Conservation (phyloP, 192 early-diverging fungal genomes). For the Thoreauomyces humboldtii region DNA sequence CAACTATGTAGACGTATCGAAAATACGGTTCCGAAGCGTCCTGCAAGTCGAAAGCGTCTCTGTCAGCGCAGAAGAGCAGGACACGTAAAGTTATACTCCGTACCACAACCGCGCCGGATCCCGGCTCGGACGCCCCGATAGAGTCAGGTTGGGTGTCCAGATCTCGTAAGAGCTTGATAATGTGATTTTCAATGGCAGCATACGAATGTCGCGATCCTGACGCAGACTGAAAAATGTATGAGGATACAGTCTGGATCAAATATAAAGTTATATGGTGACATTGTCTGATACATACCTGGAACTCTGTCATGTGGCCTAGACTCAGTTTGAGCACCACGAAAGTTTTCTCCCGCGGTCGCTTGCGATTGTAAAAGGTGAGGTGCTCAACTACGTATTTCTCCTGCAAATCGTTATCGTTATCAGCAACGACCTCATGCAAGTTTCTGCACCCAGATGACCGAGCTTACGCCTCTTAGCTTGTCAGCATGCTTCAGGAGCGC, state of each 20-base stretch:
- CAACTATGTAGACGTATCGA: conserved; percentile 68
- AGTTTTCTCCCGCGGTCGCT: conserved; percentile 65
- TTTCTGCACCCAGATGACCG: too few relatives aligned
- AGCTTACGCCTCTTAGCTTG: conserved; percentile 57
- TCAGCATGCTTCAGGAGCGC: conserved; percentile 59
- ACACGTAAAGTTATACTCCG: too few relatives aligned
- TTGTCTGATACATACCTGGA: conserved; percentile 55
- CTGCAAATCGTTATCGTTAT: too few relatives aligned
- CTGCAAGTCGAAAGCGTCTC: neutral
- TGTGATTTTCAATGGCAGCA: conserved; percentile 60
- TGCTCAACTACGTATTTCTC: conserved; percentile 75
- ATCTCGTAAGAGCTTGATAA: conserved; percentile 61
- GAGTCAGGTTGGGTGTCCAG: conserved; percentile 36
- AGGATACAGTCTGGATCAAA: neutral
- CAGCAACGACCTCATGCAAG: too few relatives aligned
- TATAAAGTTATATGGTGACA: neutral
- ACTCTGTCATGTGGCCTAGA: conserved; percentile 66
- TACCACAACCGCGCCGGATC: too few relatives aligned
- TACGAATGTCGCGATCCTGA: conserved; percentile 66
- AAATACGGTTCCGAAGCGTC: conserved; percentile 57
- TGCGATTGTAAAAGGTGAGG: conserved; percentile 67
- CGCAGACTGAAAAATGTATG: conserved; percentile 39
- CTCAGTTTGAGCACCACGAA: conserved; percentile 64
- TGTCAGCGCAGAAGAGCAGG: too few relatives aligned
- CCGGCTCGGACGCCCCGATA: too few relatives aligned